phyloP scores from a whole-genome alignment of 805 yeast species.

The Pichia cabralensis region DNA sequence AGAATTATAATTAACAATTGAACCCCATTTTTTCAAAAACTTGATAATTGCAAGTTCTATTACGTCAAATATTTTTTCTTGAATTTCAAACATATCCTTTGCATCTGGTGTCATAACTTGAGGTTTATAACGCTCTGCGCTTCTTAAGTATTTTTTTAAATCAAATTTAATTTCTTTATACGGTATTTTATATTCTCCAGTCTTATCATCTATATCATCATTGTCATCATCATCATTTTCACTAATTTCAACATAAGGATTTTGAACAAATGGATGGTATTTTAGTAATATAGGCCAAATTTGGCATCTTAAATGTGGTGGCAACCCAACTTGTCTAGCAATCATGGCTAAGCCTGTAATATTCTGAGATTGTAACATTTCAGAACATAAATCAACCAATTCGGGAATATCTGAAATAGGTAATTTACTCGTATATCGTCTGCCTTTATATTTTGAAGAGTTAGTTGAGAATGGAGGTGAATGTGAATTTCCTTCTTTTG shows the following conservation, averaged over 20 bases:
- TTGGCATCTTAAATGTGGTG: conserved; percentile 64
- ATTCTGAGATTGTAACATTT: conserved; percentile 48
- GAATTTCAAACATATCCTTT: conserved; percentile 31
- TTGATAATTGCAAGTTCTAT: conserved; percentile 51
- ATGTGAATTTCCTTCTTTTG: too few species aligned
- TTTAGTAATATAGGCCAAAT: conserved; percentile 81
- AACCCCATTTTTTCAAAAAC: conserved; percentile 73
- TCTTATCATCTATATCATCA: conserved; percentile 19
- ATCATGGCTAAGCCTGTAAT: conserved; percentile 68
- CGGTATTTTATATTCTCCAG: conserved; percentile 17
- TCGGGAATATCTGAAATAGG: conserved; percentile 39
- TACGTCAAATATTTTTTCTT: conserved; percentile 41
- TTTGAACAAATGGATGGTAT: conserved; percentile 74
- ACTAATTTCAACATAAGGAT: conserved; percentile 66
- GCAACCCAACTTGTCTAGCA: conserved; percentile 78
- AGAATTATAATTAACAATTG: conserved; percentile 63
- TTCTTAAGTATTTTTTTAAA: conserved; percentile 48
- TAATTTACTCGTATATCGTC: conserved; percentile 28
- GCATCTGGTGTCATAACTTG: conserved; percentile 21
- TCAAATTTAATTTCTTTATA: conserved; percentile 40
- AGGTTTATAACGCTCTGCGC: conserved; percentile 29
- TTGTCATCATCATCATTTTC: conserved; percentile 29
- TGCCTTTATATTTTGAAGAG: conserved; percentile 14
- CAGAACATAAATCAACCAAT: conserved; percentile 43
- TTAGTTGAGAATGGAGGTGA: conserved; percentile 3